Evolutionary conservation across 306 rosid species (phyloP), one percentile per base, ranked within the genome.

Genomic region (Mimosa pudica): DNA sequence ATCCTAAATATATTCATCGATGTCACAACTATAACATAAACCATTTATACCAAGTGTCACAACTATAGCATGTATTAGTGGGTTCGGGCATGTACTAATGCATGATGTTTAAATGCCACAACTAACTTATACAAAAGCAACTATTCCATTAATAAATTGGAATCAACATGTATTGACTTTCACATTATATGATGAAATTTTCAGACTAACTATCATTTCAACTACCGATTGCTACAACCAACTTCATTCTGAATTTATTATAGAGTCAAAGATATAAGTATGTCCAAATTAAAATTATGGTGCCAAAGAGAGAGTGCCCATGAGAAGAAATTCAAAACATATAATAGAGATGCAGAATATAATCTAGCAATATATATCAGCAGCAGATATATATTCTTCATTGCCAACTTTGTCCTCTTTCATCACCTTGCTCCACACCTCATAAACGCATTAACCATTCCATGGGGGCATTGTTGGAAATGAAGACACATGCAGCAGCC

Each of bases 241-340:
- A 24, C 30, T 24, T 24, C 30, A 24, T 64, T 84, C 86, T 75
- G 86, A 84, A 82, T 87, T 88, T 90, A 88, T 87, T 90, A 86
- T 88, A 80, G 85, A 76, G 78, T 81, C 36, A 68, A 81, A 68
- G 68, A 82, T 84, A 78, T 75, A 85, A 65, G 84, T 87, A 75
- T 91, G 92, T 91, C 88, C 89, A 88, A 77, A 77, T 89, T 24
- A 78, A 85, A 83, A 88, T 86, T 86, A 84, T 88, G 79, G 86
- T 87, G 89, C 79, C 71, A 24, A 84, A 79, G 84, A 82, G 90
- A 83, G 63, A 77, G 83, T 83, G 91, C 87, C 86, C 42, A 38
- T 2, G 42, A 38, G 42, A 38, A 38, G 42, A 38, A 38, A 38
- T 38, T 38, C 5, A 38, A 80, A 38, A 88, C 81, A 80, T 60